Percentiles rank a stretch among this genome's conserved stretches.
These are phyloP conservation scores for Erysimum cheiri DNA, from an alignment of 441 rosid genomes.

Conservation along the genomic window DNA sequence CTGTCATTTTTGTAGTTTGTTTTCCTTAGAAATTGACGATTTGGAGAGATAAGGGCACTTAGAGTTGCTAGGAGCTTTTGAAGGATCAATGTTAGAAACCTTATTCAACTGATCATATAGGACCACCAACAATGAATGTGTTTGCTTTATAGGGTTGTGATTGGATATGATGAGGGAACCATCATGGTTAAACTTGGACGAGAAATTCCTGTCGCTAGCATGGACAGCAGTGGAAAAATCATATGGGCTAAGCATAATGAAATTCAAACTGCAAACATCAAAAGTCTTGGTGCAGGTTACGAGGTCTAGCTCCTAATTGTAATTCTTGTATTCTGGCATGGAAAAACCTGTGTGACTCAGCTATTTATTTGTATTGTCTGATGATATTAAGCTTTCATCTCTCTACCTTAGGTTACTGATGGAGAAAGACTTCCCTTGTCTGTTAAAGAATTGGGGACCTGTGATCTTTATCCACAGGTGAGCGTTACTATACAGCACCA, in stretches of 20 bases:
- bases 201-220: conserved; percentile 97
- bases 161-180: conserved; percentile 98
- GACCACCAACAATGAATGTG: conserved; percentile 25
- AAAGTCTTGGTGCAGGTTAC: conserved; percentile 94
- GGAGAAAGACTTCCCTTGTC: conserved; percentile 97
- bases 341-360: conserved; percentile 13
- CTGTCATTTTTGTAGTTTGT: conserved; percentile 16
- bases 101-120: conserved; percentile 15
- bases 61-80: conserved; percentile 6
- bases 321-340: conserved; percentile 14
- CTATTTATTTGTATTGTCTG: conserved; percentile 36
- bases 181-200: conserved; percentile 98
- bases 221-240: conserved; percentile 98
- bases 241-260: conserved; percentile 99
- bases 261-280: conserved; percentile 96
- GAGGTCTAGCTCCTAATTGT: conserved; percentile 53
- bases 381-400: conserved; percentile 32
- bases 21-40: conserved; percentile 14
- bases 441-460: conserved; percentile 97
- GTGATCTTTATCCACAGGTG: conserved; percentile 99
- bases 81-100: conserved; percentile 13
- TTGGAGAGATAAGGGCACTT: conserved; percentile 15
- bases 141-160: conserved; percentile 58
- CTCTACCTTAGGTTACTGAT: conserved; percentile 75
- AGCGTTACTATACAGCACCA: conserved; percentile 43